Base-by-base conservation (phyloP, 371 early-diverging fungal genomes). In the Zychaea mexicana region DNA sequence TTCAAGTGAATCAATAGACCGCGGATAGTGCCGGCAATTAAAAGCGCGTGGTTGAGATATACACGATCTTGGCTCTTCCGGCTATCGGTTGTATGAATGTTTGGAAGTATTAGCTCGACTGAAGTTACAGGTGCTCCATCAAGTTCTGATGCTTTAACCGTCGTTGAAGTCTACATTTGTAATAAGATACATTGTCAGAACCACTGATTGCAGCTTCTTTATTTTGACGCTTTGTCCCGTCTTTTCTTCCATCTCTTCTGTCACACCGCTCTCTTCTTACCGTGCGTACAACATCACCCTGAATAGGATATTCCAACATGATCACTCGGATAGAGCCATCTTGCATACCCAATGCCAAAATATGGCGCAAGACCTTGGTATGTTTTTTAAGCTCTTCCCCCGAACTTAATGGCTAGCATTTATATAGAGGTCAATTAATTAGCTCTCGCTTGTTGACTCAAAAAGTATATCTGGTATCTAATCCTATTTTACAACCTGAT, bases 271-370 rank as follows among this genome's bases (percentile, higher is more conserved):
- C 15, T 17, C n/a, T 49, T 22, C 22, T 49, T 49, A 49, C 49
- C 26, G 49, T 22, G 4, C 24, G 21, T 19, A 49, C 9, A 24
- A 19, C 24, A 5, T 49, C 49, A 9, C n/a, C n/a, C 24, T 15
- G 13, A 6, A 24, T 49, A 8, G 49, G 49, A 24, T 49, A 49
- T 13, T 49, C 49, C 13, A 49, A 8, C 49, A 49, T 49, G 13
- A 49, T 24, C 24, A 49, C 24, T 19, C 22, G 49, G n/a, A 49
- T 49, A 19, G 49, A 49, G 10, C 49, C 49, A 49, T 49, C 22
- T 24, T 22, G 49, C 49, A 49, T 49, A 49, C 49, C 49, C 5
- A 49, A 49, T 3, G 49, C 49, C 49, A 49, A 49, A 49, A 49
- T 22, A 22, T 49, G 49, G 6, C 49, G 49, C 24, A 22, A 13